Conservation (phyloP, 371 early-diverging fungal species). For the Coemansia sp. region DNA sequence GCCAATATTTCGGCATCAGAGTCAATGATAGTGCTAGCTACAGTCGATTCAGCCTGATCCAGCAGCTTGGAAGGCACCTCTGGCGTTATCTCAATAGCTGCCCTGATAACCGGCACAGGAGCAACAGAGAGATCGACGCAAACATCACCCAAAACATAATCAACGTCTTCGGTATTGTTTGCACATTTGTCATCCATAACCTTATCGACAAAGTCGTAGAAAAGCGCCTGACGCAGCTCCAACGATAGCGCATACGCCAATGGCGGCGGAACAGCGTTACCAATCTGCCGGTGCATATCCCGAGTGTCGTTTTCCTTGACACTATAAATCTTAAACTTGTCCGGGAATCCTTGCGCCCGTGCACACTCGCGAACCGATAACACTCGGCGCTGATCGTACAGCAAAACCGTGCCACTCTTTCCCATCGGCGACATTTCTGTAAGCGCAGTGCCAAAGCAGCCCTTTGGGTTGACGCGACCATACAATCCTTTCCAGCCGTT, state of each 20-base stretch:
- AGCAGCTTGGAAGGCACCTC: neutral
- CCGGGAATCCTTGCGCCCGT: slow-evolving; percentile 66
- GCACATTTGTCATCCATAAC: neutral
- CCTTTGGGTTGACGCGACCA: slow-evolving; percentile 57
- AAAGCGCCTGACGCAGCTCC: slow-evolving; percentile 52
- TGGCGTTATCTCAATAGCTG: neutral
- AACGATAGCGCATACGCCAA: slow-evolving; percentile 56
- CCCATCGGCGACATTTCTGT: slow-evolving; percentile 60
- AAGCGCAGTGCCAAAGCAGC: slow-evolving; percentile 56
- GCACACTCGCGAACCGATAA: slow-evolving; percentile 61
- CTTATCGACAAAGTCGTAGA: slow-evolving; percentile 35
- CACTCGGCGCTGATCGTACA: slow-evolving; percentile 59
- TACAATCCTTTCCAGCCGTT: slow-evolving; percentile 59
- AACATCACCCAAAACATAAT: slow-evolving; percentile 21
- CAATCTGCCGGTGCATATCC: slow-evolving; percentile 59
- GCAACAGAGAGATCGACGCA: slow-evolving; percentile 19
- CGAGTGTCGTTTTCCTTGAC: slow-evolving; percentile 33
- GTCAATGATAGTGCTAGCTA: neutral
- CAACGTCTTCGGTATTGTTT: neutral
- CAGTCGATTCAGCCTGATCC: neutral
- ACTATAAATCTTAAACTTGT: slow-evolving; percentile 55
- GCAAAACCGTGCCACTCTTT: slow-evolving; percentile 60
- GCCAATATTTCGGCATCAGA: neutral
- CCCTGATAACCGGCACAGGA: neutral
- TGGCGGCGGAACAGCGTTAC: slow-evolving; percentile 65